Percentiles rank a stretch among this genome's conserved stretches.
Evolutionary conservation across 1,284 basidiomycete species (phyloP).

Genomic region (Ganoderma meredithae): DNA sequence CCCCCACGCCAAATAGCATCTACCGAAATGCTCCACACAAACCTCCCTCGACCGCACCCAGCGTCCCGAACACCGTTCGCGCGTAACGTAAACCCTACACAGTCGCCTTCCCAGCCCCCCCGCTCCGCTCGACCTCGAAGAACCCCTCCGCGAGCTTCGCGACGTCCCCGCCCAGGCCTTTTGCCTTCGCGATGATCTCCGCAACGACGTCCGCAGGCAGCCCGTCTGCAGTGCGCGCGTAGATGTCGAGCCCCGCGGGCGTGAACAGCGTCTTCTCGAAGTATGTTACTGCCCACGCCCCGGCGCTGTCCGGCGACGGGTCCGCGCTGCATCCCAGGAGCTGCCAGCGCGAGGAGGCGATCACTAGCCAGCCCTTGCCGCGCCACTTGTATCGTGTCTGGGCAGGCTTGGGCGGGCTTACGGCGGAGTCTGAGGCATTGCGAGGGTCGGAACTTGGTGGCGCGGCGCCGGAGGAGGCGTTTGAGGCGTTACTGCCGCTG

Average conservation of each 20-base stretch:
- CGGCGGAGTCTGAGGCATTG: background rate
- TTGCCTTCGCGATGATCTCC: slow-evolving; percentile 28
- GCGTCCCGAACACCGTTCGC: background rate
- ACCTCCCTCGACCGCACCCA: background rate
- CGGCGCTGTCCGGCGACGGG: slow-evolving; percentile 14
- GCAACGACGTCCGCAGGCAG: slow-evolving; percentile 36
- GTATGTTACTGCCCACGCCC: slow-evolving; percentile 56
- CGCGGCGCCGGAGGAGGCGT: background rate
- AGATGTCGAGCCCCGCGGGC: slow-evolving; percentile 57
- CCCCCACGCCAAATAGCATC: background rate
- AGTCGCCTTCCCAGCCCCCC: slow-evolving; percentile 10
- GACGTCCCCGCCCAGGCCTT: slow-evolving; percentile 33
- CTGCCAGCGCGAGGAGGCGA: slow-evolving; percentile 57
- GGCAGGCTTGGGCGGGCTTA: slow-evolving; percentile 7
- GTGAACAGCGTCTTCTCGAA: slow-evolving; percentile 62
- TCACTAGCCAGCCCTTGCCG: slow-evolving; percentile 51
- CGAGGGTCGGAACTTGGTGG: background rate
- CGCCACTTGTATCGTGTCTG: slow-evolving; percentile 53
- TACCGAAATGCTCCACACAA: background rate
- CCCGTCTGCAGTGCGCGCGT: slow-evolving; percentile 43
- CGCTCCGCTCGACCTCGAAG: slow-evolving; percentile 34
- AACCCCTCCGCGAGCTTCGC: slow-evolving; percentile 30
- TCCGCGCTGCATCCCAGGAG: slow-evolving; percentile 50
- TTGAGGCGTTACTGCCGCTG: background rate
- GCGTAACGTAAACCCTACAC: background rate